Evolutionary conservation across 2,329 filamentous ascomycete genomes (phyloP).

Genomic region (Pseudogymnoascus sp.): DNA sequence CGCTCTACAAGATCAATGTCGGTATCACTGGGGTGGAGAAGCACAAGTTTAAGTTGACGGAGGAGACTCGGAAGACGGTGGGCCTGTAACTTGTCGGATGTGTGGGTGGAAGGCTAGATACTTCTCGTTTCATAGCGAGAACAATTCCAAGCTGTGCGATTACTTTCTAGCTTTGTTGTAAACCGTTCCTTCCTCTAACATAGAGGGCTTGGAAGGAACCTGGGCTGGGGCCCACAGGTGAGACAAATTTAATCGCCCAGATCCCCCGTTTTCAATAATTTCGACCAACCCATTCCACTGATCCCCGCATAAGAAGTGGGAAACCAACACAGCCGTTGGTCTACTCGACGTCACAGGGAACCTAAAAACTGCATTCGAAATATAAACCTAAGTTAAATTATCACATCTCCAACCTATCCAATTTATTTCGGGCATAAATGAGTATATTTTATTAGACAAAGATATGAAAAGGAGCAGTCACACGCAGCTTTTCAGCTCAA

Average conservation of each 20-base stretch:
- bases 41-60: slow-evolving; percentile 49
- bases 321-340: too few species aligned
- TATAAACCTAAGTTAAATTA: neutral
- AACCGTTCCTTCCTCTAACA: neutral
- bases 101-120: neutral
- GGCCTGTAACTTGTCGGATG: neutral
- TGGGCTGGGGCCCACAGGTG: neutral
- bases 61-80: neutral
- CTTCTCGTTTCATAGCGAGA: neutral
- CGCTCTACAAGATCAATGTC: slow-evolving; percentile 68
- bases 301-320: neutral
- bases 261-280: neutral
- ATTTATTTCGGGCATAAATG: neutral
- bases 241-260: neutral
- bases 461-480: neutral
- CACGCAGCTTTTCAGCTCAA: neutral
- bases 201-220: neutral
- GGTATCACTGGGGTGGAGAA: slow-evolving; percentile 57
- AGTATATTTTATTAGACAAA: neutral
- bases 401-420: neutral
- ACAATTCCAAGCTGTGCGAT: neutral
- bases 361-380: neutral
- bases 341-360: neutral
- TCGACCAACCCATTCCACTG: neutral
- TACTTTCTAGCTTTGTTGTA: neutral